These are phyloP conservation scores for Fraxinus platypoda DNA, from an alignment of 305 asterid genomes.

Conservation along the genomic window DNA sequence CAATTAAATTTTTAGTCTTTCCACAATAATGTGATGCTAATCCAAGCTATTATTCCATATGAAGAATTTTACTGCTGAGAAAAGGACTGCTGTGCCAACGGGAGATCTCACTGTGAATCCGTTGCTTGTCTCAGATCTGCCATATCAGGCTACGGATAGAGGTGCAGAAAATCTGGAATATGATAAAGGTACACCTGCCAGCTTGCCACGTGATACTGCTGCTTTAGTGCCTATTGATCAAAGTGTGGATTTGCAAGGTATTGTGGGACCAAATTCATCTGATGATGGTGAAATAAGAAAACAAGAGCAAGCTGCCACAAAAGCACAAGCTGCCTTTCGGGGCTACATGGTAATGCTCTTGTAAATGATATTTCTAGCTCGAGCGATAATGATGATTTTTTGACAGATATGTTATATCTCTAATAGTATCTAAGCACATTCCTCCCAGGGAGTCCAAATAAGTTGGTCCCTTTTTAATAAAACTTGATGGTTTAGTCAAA, in stretches of 20 bases:
- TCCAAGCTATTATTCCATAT: conserved; percentile 23
- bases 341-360: conserved; percentile 75
- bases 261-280: conserved; percentile 22
- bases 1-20: not conserved
- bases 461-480: not conserved
- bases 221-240: conserved; percentile 41
- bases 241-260: conserved; percentile 36
- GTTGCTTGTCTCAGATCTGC: conserved; percentile 39
- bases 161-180: conserved; percentile 43
- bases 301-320: conserved; percentile 73
- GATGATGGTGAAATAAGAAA: conserved; percentile 52
- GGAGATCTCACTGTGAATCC: conserved; percentile 53
- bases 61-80: conserved; percentile 62
- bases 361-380: conserved; percentile 6
- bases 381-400: conserved; percentile 1
- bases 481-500: not conserved
- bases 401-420: not conserved
- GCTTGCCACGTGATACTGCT: conserved; percentile 39
- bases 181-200: conserved; percentile 45
- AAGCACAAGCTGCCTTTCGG: conserved; percentile 86
- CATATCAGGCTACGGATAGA: conserved; percentile 42
- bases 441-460: not conserved
- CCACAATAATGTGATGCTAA: conserved; percentile 22
- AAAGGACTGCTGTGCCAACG: conserved; percentile 29
- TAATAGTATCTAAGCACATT: conserved; percentile 5